Evolutionary conservation across 192 early-diverging fungal species (phyloP), one percentile per base, ranked within the genome.

Genomic region (Backusella luteola): DNA sequence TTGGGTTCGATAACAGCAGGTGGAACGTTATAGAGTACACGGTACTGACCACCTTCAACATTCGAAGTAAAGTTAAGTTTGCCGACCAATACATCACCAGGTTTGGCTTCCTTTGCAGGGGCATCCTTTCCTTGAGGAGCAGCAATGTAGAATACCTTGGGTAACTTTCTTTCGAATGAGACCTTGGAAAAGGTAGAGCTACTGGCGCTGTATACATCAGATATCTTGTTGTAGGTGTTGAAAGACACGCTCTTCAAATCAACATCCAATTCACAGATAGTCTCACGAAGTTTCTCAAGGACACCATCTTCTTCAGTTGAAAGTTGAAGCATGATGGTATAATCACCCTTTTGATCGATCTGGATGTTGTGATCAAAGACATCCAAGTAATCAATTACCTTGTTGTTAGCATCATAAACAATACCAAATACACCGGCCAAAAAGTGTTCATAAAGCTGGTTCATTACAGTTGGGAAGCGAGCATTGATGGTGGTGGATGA

Each of bases 321-420:
- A 17, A 99, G 75, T 84, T 96, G 96, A 36, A 91, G 91, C 29
- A 90, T 92, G 34, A 97, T 83, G 4, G 88, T 88, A 81, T 98
- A 98, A 53, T 94, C 95, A 35, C 98, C 98, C 80, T 90, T 89
- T 74, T 88, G 86, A 29, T 83, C 77, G 9, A 99, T 77, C 44
- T 92, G 91, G 23, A 94, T 74, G 0, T 74, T 77, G 69, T 90
- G 91, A 32, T 92, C 77, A 79, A 95, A 97, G 32, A 93, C 87
- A 84, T 94, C 94, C 63, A 92, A 83, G 26, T 85, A 88, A 0
- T 84, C 88, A 21, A 95, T 68, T 6, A 92, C 81, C 70, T 90
- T 88, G 86, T 95, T 93, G 86, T 95, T 91, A 14, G 83, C 85
- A 79, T 99, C 95, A 78, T 90, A 96, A 4, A 99, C 36, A 35